Percentiles rank a stretch among this genome's conserved stretches.
These are phyloP conservation scores for Colletotrichum sp. DNA, from an alignment of 2,329 filamentous ascomycete genomes.

Conservation along the genomic window DNA sequence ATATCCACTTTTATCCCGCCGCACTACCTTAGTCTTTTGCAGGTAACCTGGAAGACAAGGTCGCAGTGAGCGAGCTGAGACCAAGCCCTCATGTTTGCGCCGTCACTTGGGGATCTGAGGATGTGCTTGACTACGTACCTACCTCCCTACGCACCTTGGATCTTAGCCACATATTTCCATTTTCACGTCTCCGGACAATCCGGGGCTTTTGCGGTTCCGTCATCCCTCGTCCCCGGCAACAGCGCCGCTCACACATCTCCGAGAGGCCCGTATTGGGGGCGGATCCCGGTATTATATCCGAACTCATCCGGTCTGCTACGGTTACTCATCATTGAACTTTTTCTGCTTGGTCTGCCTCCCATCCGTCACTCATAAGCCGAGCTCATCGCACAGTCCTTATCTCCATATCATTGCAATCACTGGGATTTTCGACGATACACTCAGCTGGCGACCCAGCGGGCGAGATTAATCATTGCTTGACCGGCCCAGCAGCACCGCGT, in stretches of 20 bases:
- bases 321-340: not conserved
- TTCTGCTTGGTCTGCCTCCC: not conserved
- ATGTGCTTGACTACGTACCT: not conserved
- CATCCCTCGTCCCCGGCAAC: not conserved
- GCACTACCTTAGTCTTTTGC: not conserved
- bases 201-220: not conserved
- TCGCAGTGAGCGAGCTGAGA: not conserved
- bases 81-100: not conserved
- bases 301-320: not conserved
- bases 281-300: not conserved
- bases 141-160: not conserved
- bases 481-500: not conserved
- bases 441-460: not conserved
- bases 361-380: not conserved
- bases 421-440: not conserved
- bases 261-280: not conserved
- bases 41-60: not conserved
- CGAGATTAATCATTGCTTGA: not conserved
- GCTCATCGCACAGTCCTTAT: not conserved
- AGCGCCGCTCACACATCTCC: not conserved
- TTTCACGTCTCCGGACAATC: not conserved
- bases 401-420: not conserved
- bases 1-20: not conserved
- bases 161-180: not conserved
- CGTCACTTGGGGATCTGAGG: not conserved